phyloP scores from a whole-genome alignment of 2,329 filamentous ascomycete genomes.

The Xylariaceae sp. region DNA sequence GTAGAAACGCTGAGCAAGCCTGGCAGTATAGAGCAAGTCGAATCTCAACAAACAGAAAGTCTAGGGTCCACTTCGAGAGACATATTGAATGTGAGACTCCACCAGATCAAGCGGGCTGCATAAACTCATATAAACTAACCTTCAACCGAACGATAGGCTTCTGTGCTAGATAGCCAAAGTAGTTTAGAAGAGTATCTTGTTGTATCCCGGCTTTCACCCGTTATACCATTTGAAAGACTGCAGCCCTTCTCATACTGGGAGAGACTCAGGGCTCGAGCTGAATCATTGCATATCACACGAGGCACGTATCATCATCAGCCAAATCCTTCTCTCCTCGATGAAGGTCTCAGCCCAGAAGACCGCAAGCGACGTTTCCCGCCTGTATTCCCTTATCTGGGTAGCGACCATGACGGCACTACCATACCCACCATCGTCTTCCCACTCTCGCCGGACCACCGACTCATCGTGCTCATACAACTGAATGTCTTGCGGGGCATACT shows the following conservation, averaged over 20 bases:
- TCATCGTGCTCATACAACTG: slow-evolving; percentile 36
- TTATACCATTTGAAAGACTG: slow-evolving; percentile 21
- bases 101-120: background rate
- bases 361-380: slow-evolving; percentile 24
- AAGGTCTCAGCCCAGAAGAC: background rate
- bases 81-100: slow-evolving; percentile 5
- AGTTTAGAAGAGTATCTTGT: slow-evolving; percentile 10
- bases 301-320: background rate
- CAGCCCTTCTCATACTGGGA: slow-evolving; percentile 36
- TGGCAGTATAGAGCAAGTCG: background rate
- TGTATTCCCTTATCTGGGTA: slow-evolving; percentile 32
- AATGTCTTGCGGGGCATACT: slow-evolving; percentile 36
- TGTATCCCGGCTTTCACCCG: background rate
- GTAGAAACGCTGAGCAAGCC: background rate
- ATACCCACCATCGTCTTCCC: slow-evolving; percentile 32
- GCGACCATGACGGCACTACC: background rate
- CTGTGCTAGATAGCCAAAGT: background rate
- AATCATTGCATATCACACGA: slow-evolving; percentile 2
- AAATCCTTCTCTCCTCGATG: slow-evolving; percentile 15
- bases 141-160: background rate
- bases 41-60: background rate
- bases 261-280: slow-evolving; percentile 17
- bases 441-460: slow-evolving; percentile 34
- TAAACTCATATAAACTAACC: background rate
- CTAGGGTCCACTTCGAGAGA: background rate